A percentile compares a stretch with the other conserved stretches of the same genome.
phyloP scores from a whole-genome alignment of 352 stramenopile species.

The Phytophthora capsici region DNA sequence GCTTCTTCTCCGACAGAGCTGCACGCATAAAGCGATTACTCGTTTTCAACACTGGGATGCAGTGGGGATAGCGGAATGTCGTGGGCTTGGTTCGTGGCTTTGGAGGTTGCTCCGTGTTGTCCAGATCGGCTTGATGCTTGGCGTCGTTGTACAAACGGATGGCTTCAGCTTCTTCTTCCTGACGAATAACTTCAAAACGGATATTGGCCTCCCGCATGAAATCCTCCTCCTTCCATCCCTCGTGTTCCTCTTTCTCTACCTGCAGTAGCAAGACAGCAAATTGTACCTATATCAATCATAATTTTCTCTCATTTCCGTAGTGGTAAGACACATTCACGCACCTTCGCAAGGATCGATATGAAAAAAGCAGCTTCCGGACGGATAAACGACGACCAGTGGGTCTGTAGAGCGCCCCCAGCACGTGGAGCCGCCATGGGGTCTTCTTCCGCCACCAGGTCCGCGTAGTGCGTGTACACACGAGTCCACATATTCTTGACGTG shows the following conservation, averaged over 20 bases:
- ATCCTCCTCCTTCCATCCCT: conserved; percentile 28
- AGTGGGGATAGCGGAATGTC: conserved; percentile 37
- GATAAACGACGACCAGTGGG: conserved; percentile 42
- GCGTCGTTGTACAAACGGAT: conserved; percentile 26
- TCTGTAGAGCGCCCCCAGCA: conserved; percentile 34
- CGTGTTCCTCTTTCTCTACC: conserved; percentile 36
- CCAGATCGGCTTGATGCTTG: conserved; percentile 26
- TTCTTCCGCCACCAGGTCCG: conserved; percentile 21
- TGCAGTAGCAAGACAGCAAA: conserved; percentile 1
- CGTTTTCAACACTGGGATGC: conserved; percentile 30
- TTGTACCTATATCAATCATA: neutral
- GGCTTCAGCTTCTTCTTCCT: conserved; percentile 25
- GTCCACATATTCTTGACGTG: conserved; percentile 44
- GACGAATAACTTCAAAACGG: conserved; percentile 24
- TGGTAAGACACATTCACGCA: neutral
- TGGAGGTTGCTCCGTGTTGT: conserved; percentile 9
- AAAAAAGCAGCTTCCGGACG: conserved; percentile 37
- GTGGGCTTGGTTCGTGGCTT: conserved; percentile 28
- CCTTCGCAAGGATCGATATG: conserved; percentile 30
- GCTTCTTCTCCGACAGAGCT: conserved; percentile 35
- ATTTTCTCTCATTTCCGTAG: neutral
- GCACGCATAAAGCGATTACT: conserved; percentile 42
- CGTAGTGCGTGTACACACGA: conserved; percentile 32
- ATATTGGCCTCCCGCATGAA: conserved; percentile 22
- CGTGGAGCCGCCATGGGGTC: conserved; percentile 26